phyloP scores from a whole-genome alignment of 2,329 filamentous ascomycete genomes.

The Escovopsis sp. region DNA sequence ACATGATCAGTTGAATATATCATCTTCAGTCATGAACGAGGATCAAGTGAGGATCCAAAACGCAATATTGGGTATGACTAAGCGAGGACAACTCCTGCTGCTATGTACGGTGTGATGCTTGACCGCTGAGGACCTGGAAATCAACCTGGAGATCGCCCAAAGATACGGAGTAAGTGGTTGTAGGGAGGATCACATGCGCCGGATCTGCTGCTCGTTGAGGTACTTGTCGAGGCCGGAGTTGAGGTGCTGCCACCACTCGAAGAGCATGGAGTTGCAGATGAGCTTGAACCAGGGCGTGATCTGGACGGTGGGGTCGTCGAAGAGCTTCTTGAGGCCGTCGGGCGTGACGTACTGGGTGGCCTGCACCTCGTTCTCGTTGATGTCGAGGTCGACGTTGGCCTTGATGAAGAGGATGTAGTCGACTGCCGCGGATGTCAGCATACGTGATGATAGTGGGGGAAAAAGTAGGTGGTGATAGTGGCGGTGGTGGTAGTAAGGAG shows the following conservation, averaged over 20 bases:
- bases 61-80: too few species aligned
- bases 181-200: conserved; percentile 63
- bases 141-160: too few species aligned
- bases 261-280: conserved; percentile 94
- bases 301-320: conserved; percentile 61
- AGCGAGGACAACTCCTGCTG: too few species aligned
- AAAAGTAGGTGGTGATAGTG: background rate
- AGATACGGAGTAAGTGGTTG: too few species aligned
- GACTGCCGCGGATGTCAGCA: conserved; percentile 27
- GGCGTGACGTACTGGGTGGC: conserved; percentile 73
- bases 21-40: too few species aligned
- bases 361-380: conserved; percentile 79
- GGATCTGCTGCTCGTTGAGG: conserved; percentile 70
- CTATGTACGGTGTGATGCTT: too few species aligned
- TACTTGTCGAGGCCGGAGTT: conserved; percentile 72
- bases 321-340: conserved; percentile 71
- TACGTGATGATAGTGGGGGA: background rate
- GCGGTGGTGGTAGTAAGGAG: too few species aligned
- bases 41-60: too few species aligned
- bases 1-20: too few species aligned
- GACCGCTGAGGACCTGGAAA: too few species aligned
- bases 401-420: conserved; percentile 99
- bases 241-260: conserved; percentile 90
- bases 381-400: conserved; percentile 68
- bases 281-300: conserved; percentile 99